These are phyloP conservation scores for Westerdykella sp. DNA, from an alignment of 2,329 filamentous ascomycete species.

Conservation along the genomic window DNA sequence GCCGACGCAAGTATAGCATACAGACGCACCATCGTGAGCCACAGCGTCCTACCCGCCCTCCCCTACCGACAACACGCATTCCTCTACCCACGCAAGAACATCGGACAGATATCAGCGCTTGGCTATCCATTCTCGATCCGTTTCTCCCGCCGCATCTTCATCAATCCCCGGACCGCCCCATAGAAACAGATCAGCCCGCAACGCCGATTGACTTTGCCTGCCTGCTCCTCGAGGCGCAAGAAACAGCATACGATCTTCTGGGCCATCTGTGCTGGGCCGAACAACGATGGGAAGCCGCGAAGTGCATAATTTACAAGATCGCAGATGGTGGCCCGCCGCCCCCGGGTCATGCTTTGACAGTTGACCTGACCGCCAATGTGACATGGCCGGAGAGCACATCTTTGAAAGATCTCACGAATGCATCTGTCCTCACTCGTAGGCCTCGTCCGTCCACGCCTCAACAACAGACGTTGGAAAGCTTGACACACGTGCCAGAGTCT, in stretches of 20 bases:
- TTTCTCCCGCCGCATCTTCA: slow-evolving; percentile 34
- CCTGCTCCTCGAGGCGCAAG: slow-evolving; percentile 22
- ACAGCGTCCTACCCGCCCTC: slow-evolving; percentile 1
- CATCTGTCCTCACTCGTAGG: slow-evolving; percentile 15
- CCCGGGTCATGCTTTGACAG: slow-evolving; percentile 4
- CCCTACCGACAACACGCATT: slow-evolving; percentile 11
- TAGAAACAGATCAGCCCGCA: slow-evolving; percentile 11
- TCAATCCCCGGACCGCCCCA: slow-evolving; percentile 2
- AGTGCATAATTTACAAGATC: slow-evolving; percentile 43
- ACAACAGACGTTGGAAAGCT: slow-evolving; percentile 16
- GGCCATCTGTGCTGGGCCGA: slow-evolving; percentile 36
- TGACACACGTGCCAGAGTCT: slow-evolving; percentile 22
- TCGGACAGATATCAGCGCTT: slow-evolving; percentile 25
- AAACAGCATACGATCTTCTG: slow-evolving; percentile 36
- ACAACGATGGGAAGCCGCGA: slow-evolving; percentile 39
- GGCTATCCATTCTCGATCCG: slow-evolving; percentile 32
- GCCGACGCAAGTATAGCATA: slow-evolving; percentile 11
- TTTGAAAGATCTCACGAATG: slow-evolving; percentile 21
- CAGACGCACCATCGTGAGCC: slow-evolving; percentile 1
- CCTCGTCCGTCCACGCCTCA: slow-evolving; percentile 10
- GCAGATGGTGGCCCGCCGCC: slow-evolving; percentile 27
- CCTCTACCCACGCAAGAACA: slow-evolving; percentile 15
- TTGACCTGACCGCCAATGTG: slow-evolving; percentile 14
- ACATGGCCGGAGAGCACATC: slow-evolving; percentile 14
- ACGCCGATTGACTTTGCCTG: slow-evolving; percentile 24